Base-by-base conservation (phyloP, 2,329 filamentous ascomycete genomes). In the Aureobasidium uvarum region DNA sequence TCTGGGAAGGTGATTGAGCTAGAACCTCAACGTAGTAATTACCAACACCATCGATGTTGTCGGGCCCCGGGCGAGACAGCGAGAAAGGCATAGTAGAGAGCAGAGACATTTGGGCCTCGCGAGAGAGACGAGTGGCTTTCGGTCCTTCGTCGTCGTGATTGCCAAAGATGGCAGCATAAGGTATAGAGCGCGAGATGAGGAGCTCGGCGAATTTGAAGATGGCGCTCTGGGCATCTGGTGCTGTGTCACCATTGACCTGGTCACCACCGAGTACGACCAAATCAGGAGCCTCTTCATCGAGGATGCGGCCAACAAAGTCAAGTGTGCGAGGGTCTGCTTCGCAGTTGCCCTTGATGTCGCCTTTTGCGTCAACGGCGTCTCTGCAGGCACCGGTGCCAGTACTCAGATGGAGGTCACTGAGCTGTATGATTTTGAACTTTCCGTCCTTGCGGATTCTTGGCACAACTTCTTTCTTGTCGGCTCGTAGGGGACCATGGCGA, bases 61-160 rank as follows among this genome's bases (percentile, higher is more conserved):
- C 86, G 0, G 95, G 92, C 0, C 95, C 95, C 5, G 92, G 85
- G 67, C 85, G 81, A n/a, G 92, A 92, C 23, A 99, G 83, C 1
- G 92, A 97, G 77, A 91, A 97, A 0, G 95, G 95, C 0, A 99
- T 83, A 0, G 88, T 87, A 75, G 96, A 88, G 71, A 96, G 87
- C 16, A 99, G 82, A 3, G 86, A 82, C 93, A 99, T 98, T 73
- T 95, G 89, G 2, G 86, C 85, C 5, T 84, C 81, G 65, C 95
- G 89, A 18, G 88, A 86, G 69, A 97, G 84, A 25, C 72, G 71
- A 11, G 69, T 67, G 13, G 66, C 55, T 33, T 58, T 48, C 52
- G 90, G 86, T 39, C 89, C 88, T 80, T 98, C 94, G 72, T 98
- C 94, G 73, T 99, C 95, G 76, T 99, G 95, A 75, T 99, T 99